Conservation (phyloP, 2,329 filamentous ascomycete species). For the Cytospora mali region DNA sequence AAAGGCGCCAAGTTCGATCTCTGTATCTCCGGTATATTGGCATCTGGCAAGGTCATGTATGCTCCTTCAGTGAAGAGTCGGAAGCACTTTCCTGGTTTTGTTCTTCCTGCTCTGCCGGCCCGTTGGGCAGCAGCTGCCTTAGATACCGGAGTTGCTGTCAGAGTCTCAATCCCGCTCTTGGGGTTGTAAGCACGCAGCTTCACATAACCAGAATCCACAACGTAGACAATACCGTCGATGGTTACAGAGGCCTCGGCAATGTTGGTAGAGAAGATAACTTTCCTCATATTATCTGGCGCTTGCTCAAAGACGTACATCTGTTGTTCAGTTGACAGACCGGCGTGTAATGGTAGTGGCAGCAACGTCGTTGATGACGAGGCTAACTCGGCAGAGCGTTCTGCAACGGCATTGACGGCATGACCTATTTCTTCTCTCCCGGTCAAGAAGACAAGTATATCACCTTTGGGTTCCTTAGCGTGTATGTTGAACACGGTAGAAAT, state of each 20-base stretch:
- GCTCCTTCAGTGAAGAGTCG: slow-evolving; percentile 82
- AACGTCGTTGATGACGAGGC: slow-evolving; percentile 61
- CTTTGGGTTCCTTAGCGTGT: slow-evolving; percentile 75
- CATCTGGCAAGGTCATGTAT: slow-evolving; percentile 67
- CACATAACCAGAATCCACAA: slow-evolving; percentile 88
- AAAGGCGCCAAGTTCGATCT: slow-evolving; percentile 87
- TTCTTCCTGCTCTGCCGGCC: slow-evolving; percentile 86
- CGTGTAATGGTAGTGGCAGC: slow-evolving; percentile 79
- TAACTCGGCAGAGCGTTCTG: slow-evolving; percentile 69
- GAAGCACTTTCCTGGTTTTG: slow-evolving; percentile 90
- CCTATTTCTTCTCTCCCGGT: slow-evolving; percentile 95
- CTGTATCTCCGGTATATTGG: slow-evolving; percentile 87
- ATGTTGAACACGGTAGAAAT: slow-evolving; percentile 86
- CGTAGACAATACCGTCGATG: slow-evolving; percentile 87
- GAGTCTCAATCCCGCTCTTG: slow-evolving; percentile 79
- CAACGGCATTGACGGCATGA: slow-evolving; percentile 73
- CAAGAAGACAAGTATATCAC: slow-evolving; percentile 88
- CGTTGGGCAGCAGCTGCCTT: slow-evolving; percentile 92
- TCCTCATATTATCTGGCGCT: slow-evolving; percentile 77
- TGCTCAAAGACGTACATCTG: slow-evolving; percentile 95
- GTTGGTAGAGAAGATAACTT: slow-evolving; percentile 92
- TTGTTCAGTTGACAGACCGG: slow-evolving; percentile 84
- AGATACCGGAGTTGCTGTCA: slow-evolving; percentile 80
- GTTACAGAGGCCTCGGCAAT: slow-evolving; percentile 97
- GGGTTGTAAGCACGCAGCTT: slow-evolving; percentile 89